These are phyloP conservation scores for Hygrocybe coccinea DNA, from an alignment of 768 basidiomycete genomes.

Conservation along the genomic window DNA sequence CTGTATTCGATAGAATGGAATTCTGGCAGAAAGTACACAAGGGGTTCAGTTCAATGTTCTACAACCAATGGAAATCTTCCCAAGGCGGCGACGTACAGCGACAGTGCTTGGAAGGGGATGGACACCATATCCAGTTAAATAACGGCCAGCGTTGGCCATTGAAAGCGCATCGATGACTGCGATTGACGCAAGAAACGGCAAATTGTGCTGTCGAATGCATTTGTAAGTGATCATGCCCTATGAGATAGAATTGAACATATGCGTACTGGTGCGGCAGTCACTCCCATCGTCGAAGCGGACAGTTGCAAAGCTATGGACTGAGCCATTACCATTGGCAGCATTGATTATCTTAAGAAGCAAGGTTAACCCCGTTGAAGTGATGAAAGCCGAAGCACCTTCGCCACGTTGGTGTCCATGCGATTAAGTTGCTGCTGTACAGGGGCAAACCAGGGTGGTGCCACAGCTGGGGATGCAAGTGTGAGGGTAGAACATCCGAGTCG, in stretches of 20 bases:
- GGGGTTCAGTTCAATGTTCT: too few relatives aligned
- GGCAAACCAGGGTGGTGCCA: background rate
- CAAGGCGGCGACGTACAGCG: background rate
- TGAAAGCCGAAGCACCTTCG: background rate
- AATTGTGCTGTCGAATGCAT: background rate
- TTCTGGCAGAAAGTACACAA: too few relatives aligned
- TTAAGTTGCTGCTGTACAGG: background rate
- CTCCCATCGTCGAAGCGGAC: background rate
- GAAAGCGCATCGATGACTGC: background rate
- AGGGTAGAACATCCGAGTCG: too few relatives aligned
- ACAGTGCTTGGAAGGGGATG: background rate
- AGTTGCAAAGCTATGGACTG: background rate
- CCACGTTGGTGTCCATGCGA: background rate
- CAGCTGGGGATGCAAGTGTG: too few relatives aligned
- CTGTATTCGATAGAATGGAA: too few relatives aligned
- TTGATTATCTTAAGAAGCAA: background rate
- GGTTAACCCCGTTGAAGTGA: background rate
- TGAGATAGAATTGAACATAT: background rate
- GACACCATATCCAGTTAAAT: background rate
- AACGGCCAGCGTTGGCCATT: background rate
- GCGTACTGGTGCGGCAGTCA: background rate
- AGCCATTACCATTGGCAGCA: background rate
- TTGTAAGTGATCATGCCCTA: background rate
- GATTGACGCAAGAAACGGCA: background rate
- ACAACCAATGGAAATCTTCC: background rate